Evolutionary conservation across 495 filamentous ascomycete species (phyloP).

Genomic region (Neurospora tetrasperma): DNA sequence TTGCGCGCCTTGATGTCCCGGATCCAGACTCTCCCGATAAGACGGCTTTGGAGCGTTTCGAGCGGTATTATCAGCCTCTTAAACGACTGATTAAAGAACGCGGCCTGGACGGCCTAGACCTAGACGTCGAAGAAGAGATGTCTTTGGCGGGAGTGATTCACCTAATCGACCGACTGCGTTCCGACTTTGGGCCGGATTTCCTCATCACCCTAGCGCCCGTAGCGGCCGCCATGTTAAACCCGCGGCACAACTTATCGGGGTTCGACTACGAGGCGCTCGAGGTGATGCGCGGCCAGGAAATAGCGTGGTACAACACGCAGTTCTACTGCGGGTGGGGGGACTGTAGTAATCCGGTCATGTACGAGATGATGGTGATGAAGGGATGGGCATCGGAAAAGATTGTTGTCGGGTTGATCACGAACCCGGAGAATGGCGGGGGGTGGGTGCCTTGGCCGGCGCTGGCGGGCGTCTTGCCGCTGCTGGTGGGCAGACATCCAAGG

Average conservation of each 20-base stretch:
- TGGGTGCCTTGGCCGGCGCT: conserved; percentile 28
- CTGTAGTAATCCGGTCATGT: conserved; percentile 44
- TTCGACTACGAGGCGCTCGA: conserved; percentile 70
- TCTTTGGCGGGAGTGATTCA: conserved; percentile 58
- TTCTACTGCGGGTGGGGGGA: conserved; percentile 82
- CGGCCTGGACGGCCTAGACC: conserved; percentile 63
- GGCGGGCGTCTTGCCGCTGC: conserved; percentile 24
- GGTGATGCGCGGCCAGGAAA: conserved; percentile 49
- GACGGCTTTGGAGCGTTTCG: conserved; percentile 38
- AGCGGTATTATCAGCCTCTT: conserved; percentile 57
- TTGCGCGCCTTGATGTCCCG: conserved; percentile 48
- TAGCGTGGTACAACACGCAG: conserved; percentile 75
- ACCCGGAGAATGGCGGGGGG: conserved; percentile 54
- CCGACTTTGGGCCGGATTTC: conserved; percentile 60
- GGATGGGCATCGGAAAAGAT: conserved; percentile 68
- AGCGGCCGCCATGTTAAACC: conserved; percentile 53
- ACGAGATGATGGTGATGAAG: conserved; percentile 68
- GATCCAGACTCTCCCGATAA: conserved; percentile 6
- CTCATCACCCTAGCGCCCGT: conserved; percentile 74
- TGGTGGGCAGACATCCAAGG: conserved; percentile 27
- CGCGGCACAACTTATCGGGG: conserved; percentile 52
- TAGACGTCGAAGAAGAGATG: conserved; percentile 78
- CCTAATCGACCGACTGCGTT: conserved; percentile 64
- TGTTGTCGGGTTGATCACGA: conserved; percentile 64
- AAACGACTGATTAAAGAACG: conserved; percentile 47